Percentiles rank a stretch among this genome's conserved stretches.
phyloP scores from a whole-genome alignment of 1,284 basidiomycete genomes.

The Trichosporon sp. region DNA sequence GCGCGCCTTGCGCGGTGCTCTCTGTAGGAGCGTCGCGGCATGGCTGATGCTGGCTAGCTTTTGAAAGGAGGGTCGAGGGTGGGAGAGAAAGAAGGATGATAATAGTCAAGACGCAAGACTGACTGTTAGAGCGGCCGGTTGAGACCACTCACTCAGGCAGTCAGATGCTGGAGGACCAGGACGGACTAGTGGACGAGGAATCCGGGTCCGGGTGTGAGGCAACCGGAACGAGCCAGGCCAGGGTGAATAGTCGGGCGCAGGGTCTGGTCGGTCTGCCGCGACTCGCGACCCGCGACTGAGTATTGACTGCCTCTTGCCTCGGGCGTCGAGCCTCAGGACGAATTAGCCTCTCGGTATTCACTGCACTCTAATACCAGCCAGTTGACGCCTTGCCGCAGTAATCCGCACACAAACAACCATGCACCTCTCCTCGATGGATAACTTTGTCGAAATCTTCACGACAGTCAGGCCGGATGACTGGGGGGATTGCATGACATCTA shows the following conservation, averaged over 20 bases:
- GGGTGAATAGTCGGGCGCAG: background rate
- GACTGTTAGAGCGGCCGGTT: too few relatives aligned
- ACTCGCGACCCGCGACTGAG: background rate
- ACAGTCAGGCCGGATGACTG: too few relatives aligned
- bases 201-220: background rate
- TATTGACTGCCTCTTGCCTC: too few relatives aligned
- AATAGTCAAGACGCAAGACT: background rate
- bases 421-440: too few relatives aligned
- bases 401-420: too few relatives aligned
- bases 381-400: background rate
- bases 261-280: background rate
- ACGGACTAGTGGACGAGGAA: background rate
- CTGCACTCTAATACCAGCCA: background rate
- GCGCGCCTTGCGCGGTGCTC: constrained; percentile 18
- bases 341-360: background rate
- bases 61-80: background rate
- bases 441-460: too few relatives aligned
- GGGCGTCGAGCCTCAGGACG: too few relatives aligned
- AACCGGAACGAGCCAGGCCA: background rate
- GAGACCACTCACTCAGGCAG: too few relatives aligned
- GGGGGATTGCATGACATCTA: too few relatives aligned
- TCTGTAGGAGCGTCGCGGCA: constrained; percentile 18
- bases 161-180: too few relatives aligned
- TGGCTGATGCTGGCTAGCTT: background rate
- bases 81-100: background rate